These are phyloP conservation scores for Candida sp. DNA, from an alignment of 1,139 yeast genomes.

Conservation along the genomic window DNA sequence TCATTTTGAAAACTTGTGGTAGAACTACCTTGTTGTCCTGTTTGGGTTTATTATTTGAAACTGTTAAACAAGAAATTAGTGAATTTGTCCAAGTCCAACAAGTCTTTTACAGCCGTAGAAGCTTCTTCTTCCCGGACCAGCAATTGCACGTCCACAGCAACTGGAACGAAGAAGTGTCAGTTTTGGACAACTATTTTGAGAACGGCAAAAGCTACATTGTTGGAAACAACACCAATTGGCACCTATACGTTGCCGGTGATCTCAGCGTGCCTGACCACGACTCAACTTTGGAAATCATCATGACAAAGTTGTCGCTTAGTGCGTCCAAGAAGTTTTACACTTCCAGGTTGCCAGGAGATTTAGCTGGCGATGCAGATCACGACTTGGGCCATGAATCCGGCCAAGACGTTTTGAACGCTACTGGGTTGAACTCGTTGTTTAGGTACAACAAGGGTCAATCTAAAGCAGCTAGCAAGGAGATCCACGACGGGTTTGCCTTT, in stretches of 20 bases:
- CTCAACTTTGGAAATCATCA: slow-evolving; percentile 87
- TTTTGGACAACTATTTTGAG: slow-evolving; percentile 65
- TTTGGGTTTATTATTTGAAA: slow-evolving; percentile 62
- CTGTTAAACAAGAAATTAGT: slow-evolving; percentile 31
- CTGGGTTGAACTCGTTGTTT: slow-evolving; percentile 68
- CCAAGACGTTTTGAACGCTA: slow-evolving; percentile 60
- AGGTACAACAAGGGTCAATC: slow-evolving; percentile 19
- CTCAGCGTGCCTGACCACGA: slow-evolving; percentile 35
- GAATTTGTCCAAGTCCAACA: slow-evolving; percentile 54
- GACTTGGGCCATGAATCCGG: slow-evolving; percentile 88
- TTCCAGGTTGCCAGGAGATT: slow-evolving; percentile 56
- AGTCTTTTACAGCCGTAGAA: slow-evolving; percentile 88
- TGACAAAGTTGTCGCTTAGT: slow-evolving; percentile 78
- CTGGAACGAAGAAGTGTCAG: slow-evolving; percentile 82
- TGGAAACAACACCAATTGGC: slow-evolving; percentile 85
- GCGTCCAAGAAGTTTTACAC: slow-evolving; percentile 67
- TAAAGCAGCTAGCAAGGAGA: slow-evolving; percentile 18
- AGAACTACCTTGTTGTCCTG: slow-evolving; percentile 92
- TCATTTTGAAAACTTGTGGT: slow-evolving; percentile 94
- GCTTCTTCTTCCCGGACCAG: slow-evolving; percentile 90
- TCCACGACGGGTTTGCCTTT: slow-evolving; percentile 90
- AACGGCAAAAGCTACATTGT: slow-evolving; percentile 77
- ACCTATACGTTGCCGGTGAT: slow-evolving; percentile 70
- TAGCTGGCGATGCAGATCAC: slow-evolving; percentile 48
- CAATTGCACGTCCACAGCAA: slow-evolving; percentile 83